phyloP scores from a whole-genome alignment of 192 early-diverging fungal species.

The Backusella liffmaniae region DNA sequence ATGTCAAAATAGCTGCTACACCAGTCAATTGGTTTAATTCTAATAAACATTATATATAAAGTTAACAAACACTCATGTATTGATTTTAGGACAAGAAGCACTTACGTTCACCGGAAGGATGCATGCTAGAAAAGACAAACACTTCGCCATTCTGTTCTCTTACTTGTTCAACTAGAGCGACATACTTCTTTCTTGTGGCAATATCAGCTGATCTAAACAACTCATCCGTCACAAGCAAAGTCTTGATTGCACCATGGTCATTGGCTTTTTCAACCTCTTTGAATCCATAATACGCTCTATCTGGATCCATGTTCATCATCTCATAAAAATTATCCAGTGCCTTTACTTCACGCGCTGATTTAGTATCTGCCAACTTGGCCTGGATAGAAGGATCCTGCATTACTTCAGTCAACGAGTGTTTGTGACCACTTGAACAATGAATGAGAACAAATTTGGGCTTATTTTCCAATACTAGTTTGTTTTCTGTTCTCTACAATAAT shows the following conservation, averaged over 20 bases:
- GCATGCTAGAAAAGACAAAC: slow-evolving; percentile 88
- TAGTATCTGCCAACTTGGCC: slow-evolving; percentile 84
- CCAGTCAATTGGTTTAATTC: slow-evolving; percentile 92
- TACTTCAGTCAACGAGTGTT: slow-evolving; percentile 92
- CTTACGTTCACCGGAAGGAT: slow-evolving; percentile 93
- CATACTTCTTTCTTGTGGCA: slow-evolving; percentile 79
- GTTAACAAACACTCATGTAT: too few relatives aligned
- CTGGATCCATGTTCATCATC: slow-evolving; percentile 87
- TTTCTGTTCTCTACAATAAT: slow-evolving; percentile 63
- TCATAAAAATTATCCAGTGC: slow-evolving; percentile 85
- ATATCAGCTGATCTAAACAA: slow-evolving; percentile 92
- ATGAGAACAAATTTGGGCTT: slow-evolving; percentile 84
- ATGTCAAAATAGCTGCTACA: slow-evolving; percentile 90
- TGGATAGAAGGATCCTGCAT: slow-evolving; percentile 84
- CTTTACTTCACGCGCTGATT: slow-evolving; percentile 81
- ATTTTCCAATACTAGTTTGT: slow-evolving; percentile 82
- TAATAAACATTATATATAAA: slow-evolving; percentile 17
- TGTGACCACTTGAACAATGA: slow-evolving; percentile 95
- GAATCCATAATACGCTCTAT: slow-evolving; percentile 92
- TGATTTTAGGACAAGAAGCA: not conserved
- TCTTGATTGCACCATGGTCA: slow-evolving; percentile 84
- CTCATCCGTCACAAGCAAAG: slow-evolving; percentile 89
- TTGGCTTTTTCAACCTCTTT: slow-evolving; percentile 82
- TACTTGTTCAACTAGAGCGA: slow-evolving; percentile 81
- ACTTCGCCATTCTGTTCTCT: slow-evolving; percentile 74